A percentile compares a stretch with the other conserved stretches of the same genome.
Evolutionary conservation across 345 rosid genomes (phyloP).

Genomic region (Carallia brachiata): DNA sequence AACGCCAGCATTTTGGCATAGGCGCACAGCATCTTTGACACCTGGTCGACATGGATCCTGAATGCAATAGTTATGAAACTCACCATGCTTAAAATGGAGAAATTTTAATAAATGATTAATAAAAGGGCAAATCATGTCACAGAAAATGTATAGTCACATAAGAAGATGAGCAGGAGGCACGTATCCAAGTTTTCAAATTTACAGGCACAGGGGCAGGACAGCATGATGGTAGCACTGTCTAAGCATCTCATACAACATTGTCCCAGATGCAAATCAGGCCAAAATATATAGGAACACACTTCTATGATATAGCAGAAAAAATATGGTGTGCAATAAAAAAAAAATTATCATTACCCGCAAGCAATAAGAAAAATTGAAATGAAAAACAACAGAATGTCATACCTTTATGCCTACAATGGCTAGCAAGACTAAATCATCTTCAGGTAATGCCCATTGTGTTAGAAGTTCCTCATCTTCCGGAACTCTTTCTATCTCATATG

Average conservation of each 20-base stretch:
- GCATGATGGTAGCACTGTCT: neutral
- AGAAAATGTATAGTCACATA: neutral
- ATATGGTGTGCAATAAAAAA: too few relatives aligned
- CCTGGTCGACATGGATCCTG: constrained; percentile 38
- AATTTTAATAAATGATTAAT: too few relatives aligned
- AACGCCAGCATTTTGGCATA: constrained; percentile 36
- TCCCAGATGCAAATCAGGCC: neutral
- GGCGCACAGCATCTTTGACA: constrained; percentile 29
- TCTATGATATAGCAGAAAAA: too few relatives aligned
- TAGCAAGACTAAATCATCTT: constrained; percentile 82
- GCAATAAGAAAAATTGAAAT: too few relatives aligned
- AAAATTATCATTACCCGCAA: too few relatives aligned
- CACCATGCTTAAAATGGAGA: neutral
- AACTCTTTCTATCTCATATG: constrained; percentile 54
- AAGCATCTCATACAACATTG: neutral
- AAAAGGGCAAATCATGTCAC: neutral
- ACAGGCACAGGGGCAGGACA: too few relatives aligned
- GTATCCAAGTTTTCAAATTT: too few relatives aligned
- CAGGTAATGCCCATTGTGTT: constrained; percentile 72
- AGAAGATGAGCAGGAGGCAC: neutral
- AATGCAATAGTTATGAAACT: neutral
- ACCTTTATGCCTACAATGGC: constrained; percentile 96
- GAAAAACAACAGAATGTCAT: neutral
- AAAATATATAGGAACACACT: too few relatives aligned
- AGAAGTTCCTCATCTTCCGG: constrained; percentile 53